phyloP scores from a whole-genome alignment of 2,329 filamentous ascomycete species.

The Clonostachys rhizophaga region DNA sequence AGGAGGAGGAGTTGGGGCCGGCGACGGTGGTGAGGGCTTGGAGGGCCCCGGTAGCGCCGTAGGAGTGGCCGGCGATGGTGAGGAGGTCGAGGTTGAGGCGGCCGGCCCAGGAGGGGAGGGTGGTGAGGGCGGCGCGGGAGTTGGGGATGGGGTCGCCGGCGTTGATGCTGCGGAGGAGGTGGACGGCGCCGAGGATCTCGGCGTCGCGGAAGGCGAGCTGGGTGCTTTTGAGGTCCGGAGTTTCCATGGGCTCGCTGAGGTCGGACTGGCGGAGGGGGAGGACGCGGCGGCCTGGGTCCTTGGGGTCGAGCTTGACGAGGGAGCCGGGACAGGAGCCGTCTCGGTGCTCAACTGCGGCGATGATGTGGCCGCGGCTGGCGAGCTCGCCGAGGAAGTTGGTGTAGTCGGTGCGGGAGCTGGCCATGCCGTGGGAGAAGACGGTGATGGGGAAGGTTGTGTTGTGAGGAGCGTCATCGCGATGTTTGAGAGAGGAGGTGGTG shows the following conservation, averaged over 20 bases:
- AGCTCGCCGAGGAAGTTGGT: conserved; percentile 45
- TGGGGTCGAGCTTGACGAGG: conserved; percentile 20
- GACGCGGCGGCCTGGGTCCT: conserved; percentile 16
- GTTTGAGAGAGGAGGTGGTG: conserved; percentile 29
- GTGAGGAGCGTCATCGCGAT: neutral
- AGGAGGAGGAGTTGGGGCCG: conserved; percentile 9
- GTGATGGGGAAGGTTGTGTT: conserved; percentile 30
- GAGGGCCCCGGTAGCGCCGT: conserved; percentile 60
- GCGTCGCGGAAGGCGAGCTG: conserved; percentile 46
- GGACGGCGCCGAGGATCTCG: conserved; percentile 40
- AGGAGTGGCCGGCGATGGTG: conserved; percentile 59
- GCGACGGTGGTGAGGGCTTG: conserved; percentile 47
- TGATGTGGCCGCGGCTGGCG: conserved; percentile 41
- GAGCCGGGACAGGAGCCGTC: conserved; percentile 45
- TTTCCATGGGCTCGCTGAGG: conserved; percentile 23
- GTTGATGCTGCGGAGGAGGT: conserved; percentile 33
- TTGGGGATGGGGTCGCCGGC: conserved; percentile 27
- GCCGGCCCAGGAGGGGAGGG: conserved; percentile 42
- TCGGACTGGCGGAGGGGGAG: conserved; percentile 29
- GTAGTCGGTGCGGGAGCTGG: conserved; percentile 44
- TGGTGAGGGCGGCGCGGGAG: conserved; percentile 38
- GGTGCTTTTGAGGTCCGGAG: conserved; percentile 30
- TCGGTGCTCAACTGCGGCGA: conserved; percentile 46
- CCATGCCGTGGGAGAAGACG: conserved; percentile 48
- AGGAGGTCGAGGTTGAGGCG: conserved; percentile 50